Conservation (phyloP, 1,139 yeast species). For the Fermentozyma sake region DNA sequence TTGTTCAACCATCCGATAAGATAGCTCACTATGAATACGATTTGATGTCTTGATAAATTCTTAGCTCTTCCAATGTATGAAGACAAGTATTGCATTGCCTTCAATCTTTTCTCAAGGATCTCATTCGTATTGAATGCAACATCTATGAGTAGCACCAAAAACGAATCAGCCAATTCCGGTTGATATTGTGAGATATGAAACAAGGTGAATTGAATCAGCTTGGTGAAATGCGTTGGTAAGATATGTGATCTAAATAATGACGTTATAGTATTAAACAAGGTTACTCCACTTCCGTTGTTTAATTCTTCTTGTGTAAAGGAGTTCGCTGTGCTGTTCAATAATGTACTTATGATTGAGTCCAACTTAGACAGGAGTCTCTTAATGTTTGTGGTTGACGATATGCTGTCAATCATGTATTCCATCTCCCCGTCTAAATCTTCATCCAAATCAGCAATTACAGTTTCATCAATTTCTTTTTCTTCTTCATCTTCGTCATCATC, state of each 20-base stretch:
- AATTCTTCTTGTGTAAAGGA: constrained; percentile 51
- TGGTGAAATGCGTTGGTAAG: constrained; percentile 88
- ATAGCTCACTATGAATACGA: constrained; percentile 74
- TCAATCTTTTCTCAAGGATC: constrained; percentile 69
- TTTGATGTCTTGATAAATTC: constrained; percentile 63
- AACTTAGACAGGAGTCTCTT: constrained; percentile 60
- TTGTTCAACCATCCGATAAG: constrained; percentile 79
- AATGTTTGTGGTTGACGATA: constrained; percentile 50
- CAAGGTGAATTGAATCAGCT: constrained; percentile 79
- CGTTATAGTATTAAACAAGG: constrained; percentile 69
- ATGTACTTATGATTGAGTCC: constrained; percentile 57
- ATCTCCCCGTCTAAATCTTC: constrained; percentile 34
- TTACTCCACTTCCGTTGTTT: constrained; percentile 61
- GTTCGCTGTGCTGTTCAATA: constrained; percentile 48
- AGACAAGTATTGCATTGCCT: constrained; percentile 87
- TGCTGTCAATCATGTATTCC: constrained; percentile 33
- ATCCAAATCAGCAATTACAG: constrained; percentile 13
- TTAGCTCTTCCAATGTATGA: constrained; percentile 90
- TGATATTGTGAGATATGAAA: constrained; percentile 82
- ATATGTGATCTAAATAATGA: constrained; percentile 78
- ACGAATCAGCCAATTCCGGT: constrained; percentile 80
- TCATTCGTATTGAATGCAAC: constrained; percentile 69
- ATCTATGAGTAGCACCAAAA: constrained; percentile 76
- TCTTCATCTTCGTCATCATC: constrained; percentile 29
- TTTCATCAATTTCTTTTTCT: constrained; percentile 15